Conservation (phyloP, 139 green algal species). For the Ettlia oleoabundans region DNA sequence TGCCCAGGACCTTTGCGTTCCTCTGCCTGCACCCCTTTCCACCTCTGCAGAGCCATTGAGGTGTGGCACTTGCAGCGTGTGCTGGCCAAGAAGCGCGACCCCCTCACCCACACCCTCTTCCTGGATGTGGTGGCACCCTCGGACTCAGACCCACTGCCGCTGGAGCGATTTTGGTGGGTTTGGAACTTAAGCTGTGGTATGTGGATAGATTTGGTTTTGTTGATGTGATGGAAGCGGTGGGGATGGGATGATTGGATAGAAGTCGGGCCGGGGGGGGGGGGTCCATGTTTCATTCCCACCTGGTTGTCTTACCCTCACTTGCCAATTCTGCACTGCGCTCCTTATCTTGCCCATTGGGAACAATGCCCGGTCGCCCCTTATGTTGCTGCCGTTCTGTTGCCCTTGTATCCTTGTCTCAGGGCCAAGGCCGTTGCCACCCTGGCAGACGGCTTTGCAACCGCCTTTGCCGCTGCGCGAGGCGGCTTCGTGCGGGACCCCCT, state of each 20-base stretch:
- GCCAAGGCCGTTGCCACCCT: slow-evolving; percentile 45
- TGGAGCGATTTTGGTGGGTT: slow-evolving; percentile 70
- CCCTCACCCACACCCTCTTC: slow-evolving; percentile 90
- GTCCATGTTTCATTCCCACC: no score
- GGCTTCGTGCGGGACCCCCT: slow-evolving; percentile 80
- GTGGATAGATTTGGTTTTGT: no score
- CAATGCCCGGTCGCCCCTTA: no score
- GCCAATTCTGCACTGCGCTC: no score
- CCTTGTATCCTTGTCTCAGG: neutral
- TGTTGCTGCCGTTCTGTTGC: no score
- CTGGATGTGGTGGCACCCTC: slow-evolving; percentile 73
- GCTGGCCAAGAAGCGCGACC: slow-evolving; percentile 94
- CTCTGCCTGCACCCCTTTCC: neutral
- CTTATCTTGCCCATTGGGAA: no score
- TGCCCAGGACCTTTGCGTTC: neutral
- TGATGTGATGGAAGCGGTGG: no score
- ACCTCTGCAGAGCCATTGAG: slow-evolving; percentile 41
- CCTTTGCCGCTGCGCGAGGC: slow-evolving; percentile 58
- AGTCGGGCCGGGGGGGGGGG: no score
- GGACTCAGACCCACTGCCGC: slow-evolving; percentile 28
- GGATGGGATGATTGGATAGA: no score
- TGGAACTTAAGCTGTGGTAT: no score
- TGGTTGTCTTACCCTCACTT: no score
- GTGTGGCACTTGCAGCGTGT: slow-evolving; percentile 95
- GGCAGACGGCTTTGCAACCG: slow-evolving; percentile 54